Evolutionary conservation across 805 yeast species (phyloP).

Genomic region (Starmerella bombicola): DNA sequence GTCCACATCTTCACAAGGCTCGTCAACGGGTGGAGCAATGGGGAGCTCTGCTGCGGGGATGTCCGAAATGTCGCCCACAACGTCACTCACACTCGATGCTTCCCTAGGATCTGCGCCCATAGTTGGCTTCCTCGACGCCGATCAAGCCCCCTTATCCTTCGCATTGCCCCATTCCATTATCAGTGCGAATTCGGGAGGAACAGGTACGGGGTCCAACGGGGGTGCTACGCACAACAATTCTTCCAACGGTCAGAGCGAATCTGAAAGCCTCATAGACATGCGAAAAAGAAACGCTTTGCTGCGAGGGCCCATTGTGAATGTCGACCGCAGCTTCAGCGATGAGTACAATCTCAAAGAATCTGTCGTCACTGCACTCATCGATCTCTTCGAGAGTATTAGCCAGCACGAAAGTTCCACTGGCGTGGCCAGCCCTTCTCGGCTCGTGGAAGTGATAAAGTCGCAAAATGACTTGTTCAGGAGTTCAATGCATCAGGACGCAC

Average conservation of each 20-base stretch:
- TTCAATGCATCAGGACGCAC: conserved; percentile 97
- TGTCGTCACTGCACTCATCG: conserved; percentile 60
- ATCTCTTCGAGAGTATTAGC: conserved; percentile 69
- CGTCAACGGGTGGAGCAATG: too few relatives aligned
- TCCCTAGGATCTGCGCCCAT: conserved; percentile 9
- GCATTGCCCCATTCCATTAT: too few relatives aligned
- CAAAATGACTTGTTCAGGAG: conserved; percentile 78
- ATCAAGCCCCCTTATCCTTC: neutral
- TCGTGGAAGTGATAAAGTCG: conserved; percentile 62
- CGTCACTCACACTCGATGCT: neutral
- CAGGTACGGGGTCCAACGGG: too few relatives aligned
- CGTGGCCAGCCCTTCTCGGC: conserved; percentile 67
- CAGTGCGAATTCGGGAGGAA: too few relatives aligned
- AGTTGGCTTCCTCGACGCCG: conserved; percentile 16
- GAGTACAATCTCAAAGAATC: conserved; percentile 40
- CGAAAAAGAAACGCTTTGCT: conserved; percentile 66
- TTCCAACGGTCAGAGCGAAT: conserved; percentile 2
- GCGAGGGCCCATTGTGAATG: conserved; percentile 70
- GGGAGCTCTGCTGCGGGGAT: too few relatives aligned
- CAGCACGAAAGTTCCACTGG: conserved; percentile 63
- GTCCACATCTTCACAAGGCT: neutral
- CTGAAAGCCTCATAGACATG: conserved; percentile 38
- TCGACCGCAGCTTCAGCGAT: conserved; percentile 52
- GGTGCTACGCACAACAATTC: too few relatives aligned
- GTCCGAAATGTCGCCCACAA: too few relatives aligned